phyloP scores from a whole-genome alignment of 2,329 filamentous ascomycete genomes.

The Colletotrichum spaethianum region DNA sequence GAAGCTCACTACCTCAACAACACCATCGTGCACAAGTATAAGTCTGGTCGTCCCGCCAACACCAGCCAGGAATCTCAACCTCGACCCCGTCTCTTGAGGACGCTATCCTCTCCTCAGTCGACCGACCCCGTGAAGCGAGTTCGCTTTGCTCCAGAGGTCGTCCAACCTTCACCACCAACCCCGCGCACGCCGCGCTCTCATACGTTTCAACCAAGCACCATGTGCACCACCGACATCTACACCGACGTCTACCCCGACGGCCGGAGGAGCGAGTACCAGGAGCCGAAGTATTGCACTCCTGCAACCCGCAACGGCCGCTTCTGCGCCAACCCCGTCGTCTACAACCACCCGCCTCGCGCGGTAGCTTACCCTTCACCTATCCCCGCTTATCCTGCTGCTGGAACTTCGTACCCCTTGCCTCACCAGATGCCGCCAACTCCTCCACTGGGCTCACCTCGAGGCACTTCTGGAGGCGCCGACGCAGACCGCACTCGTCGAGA shows the following conservation, averaged over 20 bases:
- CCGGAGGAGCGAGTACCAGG: constrained; percentile 51
- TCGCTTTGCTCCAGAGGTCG: constrained; percentile 29
- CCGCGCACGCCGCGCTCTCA: constrained; percentile 34
- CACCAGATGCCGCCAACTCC: constrained; percentile 57
- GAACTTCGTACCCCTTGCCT: constrained; percentile 48
- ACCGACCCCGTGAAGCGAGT: constrained; percentile 20
- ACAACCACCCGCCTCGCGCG: constrained; percentile 58
- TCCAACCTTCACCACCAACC: constrained; percentile 21
- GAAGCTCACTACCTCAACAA: constrained; percentile 36
- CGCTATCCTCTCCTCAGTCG: not conserved
- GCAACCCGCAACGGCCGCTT: constrained; percentile 56
- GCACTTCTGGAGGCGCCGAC: constrained; percentile 52
- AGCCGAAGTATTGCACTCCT: constrained; percentile 54
- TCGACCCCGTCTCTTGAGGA: not conserved
- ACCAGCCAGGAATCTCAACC: not conserved
- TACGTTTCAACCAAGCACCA: constrained; percentile 51
- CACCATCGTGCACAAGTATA: constrained; percentile 34
- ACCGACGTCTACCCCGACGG: constrained; percentile 64
- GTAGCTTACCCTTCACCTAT: constrained; percentile 47
- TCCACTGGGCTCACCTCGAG: constrained; percentile 50
- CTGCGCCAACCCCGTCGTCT: constrained; percentile 58
- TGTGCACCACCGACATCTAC: constrained; percentile 66
- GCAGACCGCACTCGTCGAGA: constrained; percentile 53
- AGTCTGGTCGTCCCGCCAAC: constrained; percentile 20
- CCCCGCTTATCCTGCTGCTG: constrained; percentile 45